Evolutionary conservation across 352 stramenopile genomes (phyloP).

Genomic region (Phytopythium chamaehyphon): DNA sequence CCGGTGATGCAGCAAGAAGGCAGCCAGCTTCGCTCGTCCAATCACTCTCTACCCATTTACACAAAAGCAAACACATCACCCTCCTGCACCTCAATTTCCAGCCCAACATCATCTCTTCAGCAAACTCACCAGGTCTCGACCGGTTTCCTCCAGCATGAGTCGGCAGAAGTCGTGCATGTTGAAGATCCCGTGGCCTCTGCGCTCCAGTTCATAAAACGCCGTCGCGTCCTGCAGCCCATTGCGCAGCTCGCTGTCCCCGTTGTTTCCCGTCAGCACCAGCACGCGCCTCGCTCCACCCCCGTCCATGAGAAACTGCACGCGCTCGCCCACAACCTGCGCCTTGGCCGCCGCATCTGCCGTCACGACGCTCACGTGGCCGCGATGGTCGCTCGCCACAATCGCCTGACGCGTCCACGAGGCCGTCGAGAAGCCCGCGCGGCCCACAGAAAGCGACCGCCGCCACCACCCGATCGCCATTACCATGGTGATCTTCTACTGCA

Average conservation of each 20-base stretch:
- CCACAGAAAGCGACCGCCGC: too few relatives aligned
- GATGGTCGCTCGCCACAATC: constrained; percentile 9
- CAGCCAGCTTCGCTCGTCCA: constrained; percentile 32
- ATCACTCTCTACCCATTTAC: constrained; percentile 32
- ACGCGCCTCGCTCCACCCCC: constrained; percentile 20
- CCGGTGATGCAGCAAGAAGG: constrained; percentile 52
- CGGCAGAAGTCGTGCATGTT: constrained; percentile 60
- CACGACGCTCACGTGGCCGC: constrained; percentile 31
- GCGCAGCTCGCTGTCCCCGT: constrained; percentile 19
- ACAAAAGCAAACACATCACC: background rate
- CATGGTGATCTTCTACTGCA: too few relatives aligned
- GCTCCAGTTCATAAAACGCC: constrained; percentile 65
- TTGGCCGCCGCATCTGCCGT: constrained; percentile 12
- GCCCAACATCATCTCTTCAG: background rate
- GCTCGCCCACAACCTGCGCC: constrained; percentile 23
- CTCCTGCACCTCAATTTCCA: too few relatives aligned
- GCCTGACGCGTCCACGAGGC: background rate
- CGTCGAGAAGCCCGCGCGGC: too few relatives aligned
- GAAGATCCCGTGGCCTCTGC: constrained; percentile 53
- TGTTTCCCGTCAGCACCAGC: constrained; percentile 31
- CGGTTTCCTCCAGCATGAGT: constrained; percentile 57
- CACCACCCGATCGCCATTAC: background rate
- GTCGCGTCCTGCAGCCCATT: constrained; percentile 18
- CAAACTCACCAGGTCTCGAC: constrained; percentile 25
- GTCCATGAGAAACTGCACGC: constrained; percentile 27